Evolutionary conservation across 140 eudicot genomes (phyloP).

Genomic region (Bidens hawaiensis): DNA sequence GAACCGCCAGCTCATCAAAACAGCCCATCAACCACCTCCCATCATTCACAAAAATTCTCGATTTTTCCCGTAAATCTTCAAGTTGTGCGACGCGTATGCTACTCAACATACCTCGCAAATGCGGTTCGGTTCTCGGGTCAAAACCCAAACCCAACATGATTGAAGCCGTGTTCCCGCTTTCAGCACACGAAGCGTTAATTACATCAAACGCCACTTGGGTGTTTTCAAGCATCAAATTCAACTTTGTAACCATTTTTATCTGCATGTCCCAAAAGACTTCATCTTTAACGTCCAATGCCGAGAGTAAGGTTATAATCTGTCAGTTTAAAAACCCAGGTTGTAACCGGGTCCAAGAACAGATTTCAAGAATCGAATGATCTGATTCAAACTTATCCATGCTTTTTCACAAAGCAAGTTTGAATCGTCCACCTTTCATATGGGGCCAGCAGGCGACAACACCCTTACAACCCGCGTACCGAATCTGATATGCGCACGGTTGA

Average conservation of each 20-base stretch:
- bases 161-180: constrained; percentile 80
- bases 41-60: constrained; percentile 75
- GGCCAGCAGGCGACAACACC: constrained; percentile 89
- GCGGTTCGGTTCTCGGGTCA: constrained; percentile 71
- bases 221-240: constrained; percentile 55
- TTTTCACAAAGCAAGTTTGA: constrained; percentile 39
- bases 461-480: constrained; percentile 67
- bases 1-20: constrained; percentile 66
- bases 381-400: constrained; percentile 80
- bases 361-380: constrained; percentile 57
- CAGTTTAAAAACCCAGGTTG: constrained; percentile 89
- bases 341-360: constrained; percentile 78
- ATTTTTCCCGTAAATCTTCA: constrained; percentile 68
- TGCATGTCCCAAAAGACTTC: constrained; percentile 74
- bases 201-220: constrained; percentile 64
- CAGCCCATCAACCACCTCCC: constrained; percentile 99
- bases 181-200: constrained; percentile 73
- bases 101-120: constrained; percentile 70
- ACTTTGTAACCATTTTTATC: constrained; percentile 42
- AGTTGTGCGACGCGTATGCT: constrained; percentile 82
- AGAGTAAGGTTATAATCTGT: constrained; percentile 80
- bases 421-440: constrained; percentile 22
- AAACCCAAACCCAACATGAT: constrained; percentile 91
- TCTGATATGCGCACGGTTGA: constrained; percentile 71
- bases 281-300: constrained; percentile 63